Conservation (phyloP, 1,284 basidiomycete species). For the Trichosporon inkin region DNA sequence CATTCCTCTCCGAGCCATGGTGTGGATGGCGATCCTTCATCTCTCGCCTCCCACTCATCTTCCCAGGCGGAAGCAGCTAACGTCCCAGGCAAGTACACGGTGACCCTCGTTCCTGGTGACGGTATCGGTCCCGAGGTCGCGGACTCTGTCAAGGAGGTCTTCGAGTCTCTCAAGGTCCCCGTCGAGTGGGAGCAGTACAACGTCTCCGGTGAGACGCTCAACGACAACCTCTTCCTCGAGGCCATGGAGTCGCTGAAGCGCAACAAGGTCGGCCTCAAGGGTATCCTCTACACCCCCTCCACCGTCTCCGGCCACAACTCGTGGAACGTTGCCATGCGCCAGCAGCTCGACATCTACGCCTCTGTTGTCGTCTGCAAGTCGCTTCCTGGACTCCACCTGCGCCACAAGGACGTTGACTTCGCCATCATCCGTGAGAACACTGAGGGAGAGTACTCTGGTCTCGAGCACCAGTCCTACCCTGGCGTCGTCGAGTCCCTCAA, state of each 20-base stretch:
- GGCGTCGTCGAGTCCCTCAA: conserved; percentile 99
- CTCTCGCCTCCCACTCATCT: not conserved
- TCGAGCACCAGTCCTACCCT: conserved; percentile 97
- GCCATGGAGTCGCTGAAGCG: conserved; percentile 94
- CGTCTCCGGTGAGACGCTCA: conserved; percentile 90
- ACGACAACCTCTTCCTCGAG: conserved; percentile 93
- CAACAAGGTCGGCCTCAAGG: conserved; percentile 98
- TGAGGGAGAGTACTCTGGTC: conserved; percentile 98
- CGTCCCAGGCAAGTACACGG: conserved; percentile 53
- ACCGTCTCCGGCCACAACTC: conserved; percentile 95
- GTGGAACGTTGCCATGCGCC: conserved; percentile 99
- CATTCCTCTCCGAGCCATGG: not conserved
- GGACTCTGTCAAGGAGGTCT: conserved; percentile 98
- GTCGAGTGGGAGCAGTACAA: conserved; percentile 99
- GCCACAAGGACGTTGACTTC: conserved; percentile 95
- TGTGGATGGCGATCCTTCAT: not conserved
- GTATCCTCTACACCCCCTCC: conserved; percentile 97
- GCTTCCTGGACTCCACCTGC: conserved; percentile 92
- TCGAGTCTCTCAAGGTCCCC: conserved; percentile 93
- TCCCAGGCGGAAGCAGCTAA: not conserved
- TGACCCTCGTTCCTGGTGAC: conserved; percentile 92
- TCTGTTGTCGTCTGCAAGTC: conserved; percentile 98
- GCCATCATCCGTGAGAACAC: conserved; percentile 99
- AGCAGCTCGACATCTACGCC: conserved; percentile 98
- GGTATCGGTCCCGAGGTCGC: conserved; percentile 97